These are phyloP conservation scores for Botrytis paeoniae DNA, from an alignment of 2,329 filamentous ascomycete genomes.

Conservation along the genomic window DNA sequence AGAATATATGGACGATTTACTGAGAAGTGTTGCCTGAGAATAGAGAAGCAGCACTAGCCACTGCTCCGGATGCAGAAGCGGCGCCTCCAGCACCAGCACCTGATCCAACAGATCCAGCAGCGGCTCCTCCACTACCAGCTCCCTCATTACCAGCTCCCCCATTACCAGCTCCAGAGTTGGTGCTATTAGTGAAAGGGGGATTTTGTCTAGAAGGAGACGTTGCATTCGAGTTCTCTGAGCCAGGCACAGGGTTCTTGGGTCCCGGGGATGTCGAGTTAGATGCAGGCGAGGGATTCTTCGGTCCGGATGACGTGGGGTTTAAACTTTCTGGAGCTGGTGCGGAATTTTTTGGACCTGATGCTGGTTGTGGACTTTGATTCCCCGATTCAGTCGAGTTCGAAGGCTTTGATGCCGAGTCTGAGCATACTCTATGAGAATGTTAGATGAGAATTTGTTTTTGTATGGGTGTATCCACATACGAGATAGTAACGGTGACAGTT, in stretches of 20 bases:
- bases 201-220: slow-evolving; percentile 10
- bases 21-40: slow-evolving; percentile 11
- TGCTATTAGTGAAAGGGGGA: slow-evolving; percentile 12
- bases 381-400: not conserved
- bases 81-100: not conserved
- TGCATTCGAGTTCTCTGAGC: not conserved
- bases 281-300: not conserved
- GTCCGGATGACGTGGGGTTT: not conserved
- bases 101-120: not conserved
- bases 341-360: not conserved
- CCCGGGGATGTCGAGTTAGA: not conserved
- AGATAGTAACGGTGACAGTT: slow-evolving; percentile 6
- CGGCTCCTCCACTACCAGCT: not conserved
- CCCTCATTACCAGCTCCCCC: not conserved
- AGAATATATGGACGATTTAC: not conserved
- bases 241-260: not conserved
- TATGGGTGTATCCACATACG: slow-evolving; percentile 6
- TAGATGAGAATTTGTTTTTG: not conserved
- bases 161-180: not conserved
- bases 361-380: not conserved
- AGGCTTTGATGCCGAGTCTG: not conserved
- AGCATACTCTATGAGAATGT: slow-evolving; percentile 4
- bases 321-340: not conserved
- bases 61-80: slow-evolving; percentile 10
- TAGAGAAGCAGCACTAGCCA: slow-evolving; percentile 14